phyloP scores from a whole-genome alignment of 768 basidiomycete species.

The Coprinopsis marcescibilis region DNA sequence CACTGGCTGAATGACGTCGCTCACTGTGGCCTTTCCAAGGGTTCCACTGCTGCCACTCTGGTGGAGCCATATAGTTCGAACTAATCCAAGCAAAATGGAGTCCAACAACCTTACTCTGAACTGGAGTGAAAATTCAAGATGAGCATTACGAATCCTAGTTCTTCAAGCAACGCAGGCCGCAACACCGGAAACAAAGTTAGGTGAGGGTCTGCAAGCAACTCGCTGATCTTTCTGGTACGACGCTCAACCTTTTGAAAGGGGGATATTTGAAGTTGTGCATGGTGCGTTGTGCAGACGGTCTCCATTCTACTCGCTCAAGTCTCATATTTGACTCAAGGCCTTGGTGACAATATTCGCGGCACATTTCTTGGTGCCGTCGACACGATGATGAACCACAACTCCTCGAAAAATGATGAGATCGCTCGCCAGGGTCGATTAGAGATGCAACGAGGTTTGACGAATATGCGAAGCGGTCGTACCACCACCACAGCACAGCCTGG shows the following conservation, averaged over 20 bases:
- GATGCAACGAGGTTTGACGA: constrained; percentile 32
- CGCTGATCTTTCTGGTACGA: not conserved
- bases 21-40: too few relatives aligned
- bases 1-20: too few relatives aligned
- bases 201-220: constrained; percentile 16
- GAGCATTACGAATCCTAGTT: not conserved
- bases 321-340: constrained; percentile 21
- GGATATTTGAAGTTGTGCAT: constrained; percentile 30
- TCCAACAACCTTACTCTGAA: not conserved
- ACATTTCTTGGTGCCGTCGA: constrained; percentile 36
- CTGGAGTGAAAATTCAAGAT: too few relatives aligned
- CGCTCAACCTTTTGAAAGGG: constrained; percentile 19
- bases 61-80: too few relatives aligned
- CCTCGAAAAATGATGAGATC: constrained; percentile 29
- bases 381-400: constrained; percentile 21
- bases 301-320: not conserved
- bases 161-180: constrained; percentile 10
- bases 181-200: constrained; percentile 18
- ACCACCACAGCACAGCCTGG: too few relatives aligned
- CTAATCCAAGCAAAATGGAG: not conserved
- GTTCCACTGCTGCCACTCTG: too few relatives aligned
- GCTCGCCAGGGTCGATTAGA: constrained; percentile 33
- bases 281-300: constrained; percentile 18
- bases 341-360: constrained; percentile 42
- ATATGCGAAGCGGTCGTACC: constrained; percentile 20